Conservation (phyloP, 2,329 filamentous ascomycete species). For the Tetracladium maxilliforme region DNA sequence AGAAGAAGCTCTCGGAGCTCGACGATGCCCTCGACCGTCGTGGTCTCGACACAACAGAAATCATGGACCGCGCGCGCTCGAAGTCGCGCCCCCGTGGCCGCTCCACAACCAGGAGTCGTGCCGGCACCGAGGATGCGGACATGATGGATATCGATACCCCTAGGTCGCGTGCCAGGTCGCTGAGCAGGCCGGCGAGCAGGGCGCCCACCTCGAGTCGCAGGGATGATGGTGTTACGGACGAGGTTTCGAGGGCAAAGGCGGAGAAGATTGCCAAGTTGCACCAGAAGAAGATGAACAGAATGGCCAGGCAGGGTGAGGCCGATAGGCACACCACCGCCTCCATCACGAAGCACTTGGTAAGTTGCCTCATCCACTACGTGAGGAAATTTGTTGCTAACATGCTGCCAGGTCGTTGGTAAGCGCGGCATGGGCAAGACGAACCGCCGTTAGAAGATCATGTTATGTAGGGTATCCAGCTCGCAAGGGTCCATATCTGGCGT, state of each 20-base stretch:
- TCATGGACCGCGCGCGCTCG: slow-evolving; percentile 58
- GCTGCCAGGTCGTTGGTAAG: slow-evolving; percentile 65
- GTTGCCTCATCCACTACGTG: slow-evolving; percentile 17
- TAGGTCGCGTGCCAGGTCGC: slow-evolving; percentile 55
- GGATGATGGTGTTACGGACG: slow-evolving; percentile 63
- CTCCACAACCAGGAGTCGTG: slow-evolving; percentile 45
- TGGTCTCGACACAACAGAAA: slow-evolving; percentile 68
- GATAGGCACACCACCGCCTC: slow-evolving; percentile 78
- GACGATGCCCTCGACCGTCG: slow-evolving; percentile 73
- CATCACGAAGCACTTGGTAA: slow-evolving; percentile 80
- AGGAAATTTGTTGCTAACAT: slow-evolving; percentile 16
- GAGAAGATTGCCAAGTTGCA: slow-evolving; percentile 77
- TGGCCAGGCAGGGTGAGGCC: slow-evolving; percentile 91
- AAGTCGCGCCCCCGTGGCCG: slow-evolving; percentile 58
- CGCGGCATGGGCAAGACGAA: slow-evolving; percentile 83
- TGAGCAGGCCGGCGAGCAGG: slow-evolving; percentile 38
- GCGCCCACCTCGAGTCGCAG: slow-evolving; percentile 54
- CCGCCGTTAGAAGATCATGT: slow-evolving; percentile 43
- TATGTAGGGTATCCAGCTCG: too few species aligned
- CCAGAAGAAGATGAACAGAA: slow-evolving; percentile 98
- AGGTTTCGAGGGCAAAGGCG: slow-evolving; percentile 56
- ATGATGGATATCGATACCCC: slow-evolving; percentile 65
- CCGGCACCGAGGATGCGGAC: slow-evolving; percentile 47
- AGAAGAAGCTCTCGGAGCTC: slow-evolving; percentile 77
- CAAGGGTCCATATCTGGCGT: too few species aligned